Conservation (phyloP, 352 stramenopile species). For the Discostella stelligera region DNA sequence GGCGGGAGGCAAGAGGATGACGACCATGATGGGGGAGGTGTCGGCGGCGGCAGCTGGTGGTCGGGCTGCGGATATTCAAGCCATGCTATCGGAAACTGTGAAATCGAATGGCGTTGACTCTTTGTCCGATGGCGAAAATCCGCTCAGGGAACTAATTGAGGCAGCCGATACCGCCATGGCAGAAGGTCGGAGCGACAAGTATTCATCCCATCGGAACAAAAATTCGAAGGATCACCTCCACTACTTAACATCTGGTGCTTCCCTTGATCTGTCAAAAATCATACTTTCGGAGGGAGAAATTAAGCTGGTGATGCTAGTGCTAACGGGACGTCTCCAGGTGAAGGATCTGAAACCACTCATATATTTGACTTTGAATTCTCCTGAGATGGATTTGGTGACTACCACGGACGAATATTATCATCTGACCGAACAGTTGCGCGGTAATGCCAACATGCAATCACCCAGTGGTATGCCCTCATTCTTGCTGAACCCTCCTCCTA, state of each 20-base stretch:
- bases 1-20: constrained; percentile 2
- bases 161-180: constrained; percentile 3
- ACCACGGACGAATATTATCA: constrained; percentile 44
- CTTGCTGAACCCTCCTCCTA: constrained; percentile 35
- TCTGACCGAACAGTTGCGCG: constrained; percentile 36
- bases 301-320: constrained; percentile 67
- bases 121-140: constrained; percentile 32
- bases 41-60: background rate
- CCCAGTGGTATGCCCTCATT: constrained; percentile 1
- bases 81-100: constrained; percentile 49
- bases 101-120: constrained; percentile 39
- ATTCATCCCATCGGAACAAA: constrained; percentile 18
- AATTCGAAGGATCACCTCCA: constrained; percentile 27
- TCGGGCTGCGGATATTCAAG: constrained; percentile 56
- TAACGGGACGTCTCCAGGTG: constrained; percentile 60
- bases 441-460: constrained; percentile 18
- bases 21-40: background rate
- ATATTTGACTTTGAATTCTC: constrained; percentile 55
- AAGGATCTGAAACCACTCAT: constrained; percentile 61
- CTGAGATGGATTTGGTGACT: constrained; percentile 40
- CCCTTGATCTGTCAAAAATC: constrained; percentile 55
- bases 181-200: background rate
- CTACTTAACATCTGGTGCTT: constrained; percentile 33
- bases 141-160: constrained; percentile 46
- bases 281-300: constrained; percentile 55